Percentiles rank a stretch among this genome's conserved stretches.
Conservation (phyloP, 2,329 filamentous ascomycete species). For the Monilinia vaccinii-corymbosi region DNA sequence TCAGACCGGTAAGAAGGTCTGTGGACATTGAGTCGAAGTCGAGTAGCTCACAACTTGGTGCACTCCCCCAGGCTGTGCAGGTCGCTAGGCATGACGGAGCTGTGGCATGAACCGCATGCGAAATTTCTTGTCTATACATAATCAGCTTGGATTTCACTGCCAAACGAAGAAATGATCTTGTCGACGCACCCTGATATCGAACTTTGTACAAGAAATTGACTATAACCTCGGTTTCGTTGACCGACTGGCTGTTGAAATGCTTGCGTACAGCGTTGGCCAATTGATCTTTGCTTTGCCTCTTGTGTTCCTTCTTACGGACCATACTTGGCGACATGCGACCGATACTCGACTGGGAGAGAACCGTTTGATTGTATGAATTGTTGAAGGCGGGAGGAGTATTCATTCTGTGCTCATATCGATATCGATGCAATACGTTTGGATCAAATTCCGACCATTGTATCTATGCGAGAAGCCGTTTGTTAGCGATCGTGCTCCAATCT, state of each 20-base stretch:
- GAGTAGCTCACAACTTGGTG: neutral
- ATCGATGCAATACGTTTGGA: conserved; percentile 59
- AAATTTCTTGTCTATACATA: conserved; percentile 31
- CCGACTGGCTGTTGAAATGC: conserved; percentile 72
- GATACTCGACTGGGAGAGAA: conserved; percentile 55
- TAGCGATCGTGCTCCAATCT: neutral
- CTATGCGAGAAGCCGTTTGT: conserved; percentile 27
- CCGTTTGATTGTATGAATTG: conserved; percentile 51
- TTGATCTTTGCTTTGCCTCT: conserved; percentile 62
- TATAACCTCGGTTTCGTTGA: conserved; percentile 76
- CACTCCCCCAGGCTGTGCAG: neutral
- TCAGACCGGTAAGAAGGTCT: neutral
- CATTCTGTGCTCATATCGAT: conserved; percentile 65
- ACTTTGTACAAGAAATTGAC: conserved; percentile 42
- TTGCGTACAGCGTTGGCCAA: conserved; percentile 66
- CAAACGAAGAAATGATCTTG: neutral
- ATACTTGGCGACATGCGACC: conserved; percentile 69
- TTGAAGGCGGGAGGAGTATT: conserved; percentile 62
- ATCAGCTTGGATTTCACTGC: conserved; percentile 9
- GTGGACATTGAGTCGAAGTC: neutral
- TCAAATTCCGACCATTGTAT: conserved; percentile 62
- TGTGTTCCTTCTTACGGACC: conserved; percentile 53
- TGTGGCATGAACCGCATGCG: conserved; percentile 32
- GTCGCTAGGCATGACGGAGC: conserved; percentile 15
- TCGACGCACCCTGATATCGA: conserved; percentile 28